Evolutionary conservation across 257 asterid species (phyloP).

Genomic region (Leptodermis oblonga): DNA sequence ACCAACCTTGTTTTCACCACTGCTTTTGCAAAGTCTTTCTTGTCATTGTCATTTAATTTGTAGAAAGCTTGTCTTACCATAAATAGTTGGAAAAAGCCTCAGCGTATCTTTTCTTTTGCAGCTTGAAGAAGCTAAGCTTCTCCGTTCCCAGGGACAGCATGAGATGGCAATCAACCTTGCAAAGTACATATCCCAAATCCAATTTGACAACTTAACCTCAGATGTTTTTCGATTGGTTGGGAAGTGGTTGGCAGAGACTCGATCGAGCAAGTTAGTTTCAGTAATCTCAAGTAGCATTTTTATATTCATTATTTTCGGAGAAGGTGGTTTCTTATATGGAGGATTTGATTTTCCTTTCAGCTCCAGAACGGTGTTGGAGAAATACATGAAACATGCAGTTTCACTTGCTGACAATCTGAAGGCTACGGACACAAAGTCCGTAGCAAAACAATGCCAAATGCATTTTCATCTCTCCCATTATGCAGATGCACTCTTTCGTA

Average conservation of each 20-base stretch:
- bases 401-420: constrained; percentile 62
- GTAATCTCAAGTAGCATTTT: neutral
- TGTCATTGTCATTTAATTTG: neutral
- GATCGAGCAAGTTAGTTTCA: constrained; percentile 87
- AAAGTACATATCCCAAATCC: constrained; percentile 66
- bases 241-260: constrained; percentile 96
- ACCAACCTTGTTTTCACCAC: neutral
- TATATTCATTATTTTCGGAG: neutral
- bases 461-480: constrained; percentile 98
- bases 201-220: constrained; percentile 52
- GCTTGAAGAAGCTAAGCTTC: constrained; percentile 98
- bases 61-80: neutral
- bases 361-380: constrained; percentile 89
- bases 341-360: constrained; percentile 37
- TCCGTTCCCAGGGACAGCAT: constrained; percentile 95
- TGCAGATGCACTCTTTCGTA: constrained; percentile 94
- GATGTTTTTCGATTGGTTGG: constrained; percentile 91
- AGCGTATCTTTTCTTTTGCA: constrained; percentile 22
- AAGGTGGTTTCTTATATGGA: constrained; percentile 1
- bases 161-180: constrained; percentile 96
- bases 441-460: constrained; percentile 77
- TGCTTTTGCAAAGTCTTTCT: neutral
- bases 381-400: constrained; percentile 91
- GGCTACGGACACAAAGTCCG: constrained; percentile 46
- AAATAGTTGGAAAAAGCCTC: neutral